phyloP scores from a whole-genome alignment of 371 early-diverging fungal species.

The Parasitella parasitica region DNA sequence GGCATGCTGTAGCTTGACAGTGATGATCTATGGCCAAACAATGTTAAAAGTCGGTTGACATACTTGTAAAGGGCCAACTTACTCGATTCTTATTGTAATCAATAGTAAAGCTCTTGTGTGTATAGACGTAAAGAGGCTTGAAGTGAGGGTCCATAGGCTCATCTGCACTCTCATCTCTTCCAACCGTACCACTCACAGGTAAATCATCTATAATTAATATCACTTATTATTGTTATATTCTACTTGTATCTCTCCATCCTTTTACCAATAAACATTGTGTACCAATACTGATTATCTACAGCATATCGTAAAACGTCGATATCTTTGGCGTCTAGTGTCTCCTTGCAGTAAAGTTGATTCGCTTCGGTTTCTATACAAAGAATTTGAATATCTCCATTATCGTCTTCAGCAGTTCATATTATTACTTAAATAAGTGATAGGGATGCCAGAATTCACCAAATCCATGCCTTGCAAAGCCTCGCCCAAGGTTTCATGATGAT shows the following conservation, averaged over 20 bases:
- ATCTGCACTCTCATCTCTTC: constrained; percentile 10
- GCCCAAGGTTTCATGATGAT: constrained; percentile 80
- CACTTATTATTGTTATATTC: too few species aligned
- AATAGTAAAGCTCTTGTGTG: constrained; percentile 62
- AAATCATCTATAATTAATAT: constrained; percentile 51
- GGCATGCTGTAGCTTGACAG: constrained; percentile 42
- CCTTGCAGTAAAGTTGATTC: constrained; percentile 46
- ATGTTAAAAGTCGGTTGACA: neutral
- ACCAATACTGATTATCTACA: constrained; percentile 66
- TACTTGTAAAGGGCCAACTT: neutral
- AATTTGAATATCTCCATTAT: neutral
- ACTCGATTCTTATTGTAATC: constrained; percentile 61
- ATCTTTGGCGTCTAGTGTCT: constrained; percentile 39
- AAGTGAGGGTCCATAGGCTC: constrained; percentile 29
- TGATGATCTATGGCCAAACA: constrained; percentile 46
- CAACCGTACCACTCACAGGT: constrained; percentile 57
- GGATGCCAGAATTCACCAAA: constrained; percentile 71
- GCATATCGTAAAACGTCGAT: constrained; percentile 65
- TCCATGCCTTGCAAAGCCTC: constrained; percentile 83
- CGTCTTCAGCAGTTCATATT: neutral
- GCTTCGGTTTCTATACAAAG: constrained; percentile 17
- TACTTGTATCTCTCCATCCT: neutral
- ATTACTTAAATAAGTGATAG: constrained; percentile 57
- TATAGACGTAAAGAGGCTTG: constrained; percentile 48
- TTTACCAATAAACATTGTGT: constrained; percentile 72